Evolutionary conservation across 805 yeast genomes (phyloP), one percentile per base, ranked within the genome.

Genomic region (Nakazawaea holstii): DNA sequence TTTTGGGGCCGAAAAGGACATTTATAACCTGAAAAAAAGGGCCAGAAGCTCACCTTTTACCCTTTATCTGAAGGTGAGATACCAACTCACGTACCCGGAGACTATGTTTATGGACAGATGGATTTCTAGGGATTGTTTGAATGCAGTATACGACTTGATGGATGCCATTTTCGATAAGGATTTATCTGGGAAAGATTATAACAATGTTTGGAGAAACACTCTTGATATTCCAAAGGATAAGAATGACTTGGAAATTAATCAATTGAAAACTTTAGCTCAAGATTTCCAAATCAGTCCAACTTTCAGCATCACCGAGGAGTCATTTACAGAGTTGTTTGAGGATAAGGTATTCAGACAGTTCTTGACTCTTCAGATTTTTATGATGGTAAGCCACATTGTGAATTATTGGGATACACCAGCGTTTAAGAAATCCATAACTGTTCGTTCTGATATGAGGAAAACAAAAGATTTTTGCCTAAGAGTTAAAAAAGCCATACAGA

Each of bases 61-160:
- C n/a, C 15, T 38, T 7, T 44, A 15, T 17, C 14, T 17, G 26
- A 37, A 38, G 15, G 43, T 44, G 13, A 37, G 48, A 9, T 33
- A 44, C 33, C 41, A 38, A 28, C 33, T 44, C n/a, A 38, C 48
- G 10, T 38, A 44, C 30, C 48, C 48, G 5, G 48, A 44, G 14
- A 37, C 37, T 13, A 29, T 44, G 36, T 44, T 44, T 14, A 38
- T 9, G 10, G 48, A 38, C 9, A 37, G 43, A 32, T 44, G 43
- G 43, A 8, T 37, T 27, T 30, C 43, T 7, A 37, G 43, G 24
- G 48, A 44, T 2, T 24, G 37, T 24, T 20, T 17, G 8, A 35
- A 44, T n/a, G 26, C 29, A 11, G 30, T 44, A 6, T 26, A 8
- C 9, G 38, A 44, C 32, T 15, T 44, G 28, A 14, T 43, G 29